Percentiles rank a stretch among this genome's conserved stretches.
Conservation (phyloP, 495 filamentous ascomycete species). For the Pseudotulostoma volvatum region DNA sequence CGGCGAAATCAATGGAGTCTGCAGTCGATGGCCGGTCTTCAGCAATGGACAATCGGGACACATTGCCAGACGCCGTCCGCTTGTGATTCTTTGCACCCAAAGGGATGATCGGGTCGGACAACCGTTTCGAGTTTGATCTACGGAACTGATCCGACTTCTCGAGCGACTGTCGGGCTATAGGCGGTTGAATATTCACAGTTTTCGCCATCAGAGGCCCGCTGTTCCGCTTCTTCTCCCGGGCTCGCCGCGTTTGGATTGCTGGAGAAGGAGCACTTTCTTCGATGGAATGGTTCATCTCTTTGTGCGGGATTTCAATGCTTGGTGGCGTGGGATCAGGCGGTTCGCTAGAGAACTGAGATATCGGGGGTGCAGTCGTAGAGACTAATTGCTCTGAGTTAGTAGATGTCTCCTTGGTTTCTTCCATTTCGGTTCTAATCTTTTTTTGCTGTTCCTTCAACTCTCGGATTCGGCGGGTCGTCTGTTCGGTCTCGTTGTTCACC, state of each 20-base stretch:
- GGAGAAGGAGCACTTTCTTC: constrained; percentile 59
- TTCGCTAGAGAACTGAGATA: constrained; percentile 6
- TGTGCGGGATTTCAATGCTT: constrained; percentile 6
- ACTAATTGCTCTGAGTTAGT: constrained; percentile 1
- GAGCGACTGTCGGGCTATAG: constrained; percentile 17
- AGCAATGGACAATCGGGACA: constrained; percentile 15
- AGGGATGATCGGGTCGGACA: constrained; percentile 23
- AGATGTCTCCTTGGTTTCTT: constrained; percentile 12
- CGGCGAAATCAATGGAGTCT: constrained; percentile 78
- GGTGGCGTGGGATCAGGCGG: constrained; percentile 11
- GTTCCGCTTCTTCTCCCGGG: constrained; percentile 33
- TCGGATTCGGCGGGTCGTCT: constrained; percentile 33
- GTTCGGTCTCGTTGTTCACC: constrained; percentile 23
- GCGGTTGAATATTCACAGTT: constrained; percentile 26
- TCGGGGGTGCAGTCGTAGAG: constrained; percentile 1
- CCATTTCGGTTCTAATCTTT: constrained; percentile 25
- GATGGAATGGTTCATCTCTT: constrained; percentile 8
- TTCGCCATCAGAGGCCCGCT: constrained; percentile 27
- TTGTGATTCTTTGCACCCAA: constrained; percentile 19
- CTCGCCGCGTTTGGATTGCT: constrained; percentile 36
- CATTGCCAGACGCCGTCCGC: constrained; percentile 23
- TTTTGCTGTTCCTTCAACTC: constrained; percentile 36
- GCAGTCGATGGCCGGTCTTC: constrained; percentile 51
- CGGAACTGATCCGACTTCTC: constrained; percentile 22
- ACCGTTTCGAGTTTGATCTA: constrained; percentile 19